phyloP scores from a whole-genome alignment of 768 basidiomycete species.

The Lepiota subincarnata region DNA sequence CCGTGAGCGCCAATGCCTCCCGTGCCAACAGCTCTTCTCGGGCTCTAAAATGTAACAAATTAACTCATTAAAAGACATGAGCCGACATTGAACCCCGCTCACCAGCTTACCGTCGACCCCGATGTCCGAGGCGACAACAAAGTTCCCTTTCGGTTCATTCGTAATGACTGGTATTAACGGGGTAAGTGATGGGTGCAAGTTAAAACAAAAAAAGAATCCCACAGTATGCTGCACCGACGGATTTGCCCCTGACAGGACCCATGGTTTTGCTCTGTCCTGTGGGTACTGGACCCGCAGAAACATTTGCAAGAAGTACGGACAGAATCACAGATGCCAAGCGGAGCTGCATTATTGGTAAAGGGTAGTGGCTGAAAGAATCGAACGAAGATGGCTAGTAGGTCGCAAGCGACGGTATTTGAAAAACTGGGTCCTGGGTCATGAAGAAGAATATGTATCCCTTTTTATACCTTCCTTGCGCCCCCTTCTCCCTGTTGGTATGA shows the following conservation, averaged over 20 bases:
- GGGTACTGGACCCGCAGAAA: background rate
- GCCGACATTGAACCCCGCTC: conserved; percentile 15
- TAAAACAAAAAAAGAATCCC: background rate
- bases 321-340: background rate
- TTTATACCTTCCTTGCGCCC: background rate
- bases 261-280: background rate
- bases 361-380: background rate
- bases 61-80: background rate
- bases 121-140: conserved; percentile 38
- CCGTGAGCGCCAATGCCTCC: conserved; percentile 35
- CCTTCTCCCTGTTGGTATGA: background rate
- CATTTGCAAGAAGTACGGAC: background rate
- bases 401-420: conserved; percentile 1
- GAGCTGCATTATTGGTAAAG: background rate
- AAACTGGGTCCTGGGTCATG: background rate
- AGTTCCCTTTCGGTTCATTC: conserved; percentile 45
- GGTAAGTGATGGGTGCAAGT: background rate
- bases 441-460: background rate
- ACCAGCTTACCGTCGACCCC: conserved; percentile 40
- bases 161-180: conserved; percentile 36
- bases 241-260: background rate
- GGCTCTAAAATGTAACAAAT: conserved; percentile 23
- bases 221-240: conserved; percentile 29
- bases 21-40: conserved; percentile 26
- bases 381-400: background rate